These are phyloP conservation scores for Poteriospumella lacustris DNA, from an alignment of 108 stramenopile genomes.

Conservation along the genomic window DNA sequence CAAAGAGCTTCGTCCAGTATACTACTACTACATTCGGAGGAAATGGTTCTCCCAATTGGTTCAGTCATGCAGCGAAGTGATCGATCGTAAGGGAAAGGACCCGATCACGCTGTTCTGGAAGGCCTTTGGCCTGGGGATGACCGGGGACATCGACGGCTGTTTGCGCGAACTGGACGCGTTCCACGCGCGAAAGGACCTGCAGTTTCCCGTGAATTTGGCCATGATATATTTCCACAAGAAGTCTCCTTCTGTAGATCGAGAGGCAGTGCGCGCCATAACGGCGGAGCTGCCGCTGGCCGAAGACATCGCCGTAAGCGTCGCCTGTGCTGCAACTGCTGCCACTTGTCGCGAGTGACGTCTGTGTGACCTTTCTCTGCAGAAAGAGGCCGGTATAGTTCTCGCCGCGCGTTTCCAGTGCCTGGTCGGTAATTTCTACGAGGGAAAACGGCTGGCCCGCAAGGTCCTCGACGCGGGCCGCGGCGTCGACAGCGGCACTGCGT, in stretches of 20 bases:
- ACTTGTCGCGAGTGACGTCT: no score
- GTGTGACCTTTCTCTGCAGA: background rate
- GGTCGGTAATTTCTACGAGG: slow-evolving; percentile 30
- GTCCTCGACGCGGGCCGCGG: slow-evolving; percentile 13
- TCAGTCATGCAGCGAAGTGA: background rate
- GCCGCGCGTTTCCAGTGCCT: slow-evolving; percentile 39
- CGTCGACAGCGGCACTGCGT: slow-evolving; percentile 33
- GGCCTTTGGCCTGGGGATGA: slow-evolving; percentile 48
- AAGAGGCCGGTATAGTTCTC: slow-evolving; percentile 37
- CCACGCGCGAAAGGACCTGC: slow-evolving; percentile 47
- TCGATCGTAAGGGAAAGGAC: slow-evolving; percentile 18
- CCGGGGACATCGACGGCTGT: slow-evolving; percentile 38
- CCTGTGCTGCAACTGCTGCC: no score
- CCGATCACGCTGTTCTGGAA: slow-evolving; percentile 32
- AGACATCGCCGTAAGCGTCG: slow-evolving; percentile 29
- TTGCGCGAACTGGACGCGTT: slow-evolving; percentile 52
- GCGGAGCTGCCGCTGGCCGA: slow-evolving; percentile 36
- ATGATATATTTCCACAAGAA: slow-evolving; percentile 47
- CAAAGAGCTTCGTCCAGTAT: slow-evolving; percentile 10
- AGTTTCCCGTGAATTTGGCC: slow-evolving; percentile 41
- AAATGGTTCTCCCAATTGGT: background rate
- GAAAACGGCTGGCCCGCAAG: slow-evolving; percentile 5
- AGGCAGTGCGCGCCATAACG: slow-evolving; percentile 44
- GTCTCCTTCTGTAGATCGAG: slow-evolving; percentile 39
- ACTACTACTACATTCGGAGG: slow-evolving; percentile 21